Base-by-base conservation (phyloP, 2,329 filamentous ascomycete species). In the Talaromyces sp. region DNA sequence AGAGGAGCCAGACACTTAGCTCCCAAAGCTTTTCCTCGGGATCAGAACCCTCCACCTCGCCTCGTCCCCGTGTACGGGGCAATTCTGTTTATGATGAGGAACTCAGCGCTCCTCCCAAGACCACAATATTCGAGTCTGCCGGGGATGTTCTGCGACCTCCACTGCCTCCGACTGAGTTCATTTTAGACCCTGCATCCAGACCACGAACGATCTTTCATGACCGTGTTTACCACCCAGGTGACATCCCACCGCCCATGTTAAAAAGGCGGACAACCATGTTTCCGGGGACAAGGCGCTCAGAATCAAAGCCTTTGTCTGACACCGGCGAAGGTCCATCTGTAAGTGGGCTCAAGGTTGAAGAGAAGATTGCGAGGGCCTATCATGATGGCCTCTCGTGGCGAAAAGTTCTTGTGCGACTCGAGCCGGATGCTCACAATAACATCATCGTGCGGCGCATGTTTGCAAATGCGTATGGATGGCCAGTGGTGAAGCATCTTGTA, bases 361-460 rank as follows among this genome's bases (percentile, higher is more conserved):
- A 99, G 75, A 98, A 97, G 77, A 99, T 99, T 67, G 95, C 95
- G 1, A 86, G 95, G 54, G 95, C 92, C 15, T 99, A 99, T 77
- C 95, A 99, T 74, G 87, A 88, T 13, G 92, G 92, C 65, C 78
- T 99, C 22, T 91, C 91, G 1, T 99, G 95, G 95, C 90, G 95
- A 53, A 99, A 99, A 73, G 95, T 99, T 1, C 85, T 99, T 4
- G 95, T 99, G 15, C 90, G 95, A 59, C 82, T 99, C 2, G 93
- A 99, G 72, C 95, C 95, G 0, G 95, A 99, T 75, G 95, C 95
- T 0, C 95, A 99, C 78, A 99, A 99, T 77, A 99, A 99, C 75
- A 96, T 99, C 67, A 89, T 98, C 63, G 95, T 99, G 27, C 89
- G 95, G 17, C 88, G 95, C 60, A 96, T 92, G 88, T 99, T 99